phyloP scores from a whole-genome alignment of 2,329 filamentous ascomycete genomes.

The Chaetomiaceae sp. region DNA sequence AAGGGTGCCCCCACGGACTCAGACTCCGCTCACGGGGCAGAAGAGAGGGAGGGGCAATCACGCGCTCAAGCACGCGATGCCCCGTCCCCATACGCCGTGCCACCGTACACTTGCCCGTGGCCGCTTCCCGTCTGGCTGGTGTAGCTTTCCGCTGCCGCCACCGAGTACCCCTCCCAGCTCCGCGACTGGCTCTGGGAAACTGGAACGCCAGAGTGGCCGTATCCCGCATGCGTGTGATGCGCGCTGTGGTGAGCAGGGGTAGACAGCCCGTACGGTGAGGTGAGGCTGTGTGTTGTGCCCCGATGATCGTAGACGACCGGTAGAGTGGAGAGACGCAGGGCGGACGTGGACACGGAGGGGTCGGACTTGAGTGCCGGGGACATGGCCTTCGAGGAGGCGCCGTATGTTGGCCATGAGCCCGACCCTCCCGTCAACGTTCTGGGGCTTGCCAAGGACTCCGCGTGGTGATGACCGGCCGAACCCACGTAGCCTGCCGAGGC shows the following conservation, averaged over 20 bases:
- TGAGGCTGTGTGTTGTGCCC: constrained; percentile 17
- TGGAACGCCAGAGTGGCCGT: constrained; percentile 17
- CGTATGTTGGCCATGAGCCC: constrained; percentile 44
- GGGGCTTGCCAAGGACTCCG: constrained; percentile 47
- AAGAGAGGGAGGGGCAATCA: background rate
- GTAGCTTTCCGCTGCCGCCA: constrained; percentile 17
- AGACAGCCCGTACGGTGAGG: constrained; percentile 22
- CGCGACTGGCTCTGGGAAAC: constrained; percentile 18
- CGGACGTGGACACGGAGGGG: constrained; percentile 29
- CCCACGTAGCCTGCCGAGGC: constrained; percentile 35
- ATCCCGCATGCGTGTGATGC: constrained; percentile 18
- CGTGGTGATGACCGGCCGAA: constrained; percentile 34
- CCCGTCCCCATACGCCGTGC: constrained; percentile 21
- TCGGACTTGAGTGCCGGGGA: constrained; percentile 36
- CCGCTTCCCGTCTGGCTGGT: constrained; percentile 9
- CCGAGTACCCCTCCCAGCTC: constrained; percentile 23
- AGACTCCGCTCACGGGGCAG: background rate
- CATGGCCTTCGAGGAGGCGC: constrained; percentile 37
- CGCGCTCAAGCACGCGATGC: constrained; percentile 19
- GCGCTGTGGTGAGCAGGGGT: constrained; percentile 10
- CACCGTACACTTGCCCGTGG: constrained; percentile 27
- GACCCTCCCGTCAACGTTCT: constrained; percentile 44
- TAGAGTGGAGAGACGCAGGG: constrained; percentile 33
- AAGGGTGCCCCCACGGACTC: background rate
- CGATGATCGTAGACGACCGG: constrained; percentile 35